Evolutionary conservation across 495 filamentous ascomycete genomes (phyloP), one percentile per base, ranked within the genome.

Genomic region (Aspergillus homomorphus): DNA sequence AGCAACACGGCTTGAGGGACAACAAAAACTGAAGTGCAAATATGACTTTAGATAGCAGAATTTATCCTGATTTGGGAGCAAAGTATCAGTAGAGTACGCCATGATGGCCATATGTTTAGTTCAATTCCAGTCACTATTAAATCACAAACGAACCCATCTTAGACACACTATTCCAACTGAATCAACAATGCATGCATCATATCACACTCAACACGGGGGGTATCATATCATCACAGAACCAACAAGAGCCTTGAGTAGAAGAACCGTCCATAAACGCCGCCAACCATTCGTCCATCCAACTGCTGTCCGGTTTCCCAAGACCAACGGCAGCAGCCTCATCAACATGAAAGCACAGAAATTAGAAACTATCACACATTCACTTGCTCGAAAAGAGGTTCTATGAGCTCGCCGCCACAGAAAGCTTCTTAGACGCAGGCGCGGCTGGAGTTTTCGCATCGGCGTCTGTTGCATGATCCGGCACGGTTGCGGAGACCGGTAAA

Each of bases 341-440:
- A 38, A 38, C 33, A 38, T 12, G 33, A 12, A 14, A n/a, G n/a
- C 4, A 38, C 4, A 38, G 10, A 38, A 38, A 12, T 38, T 2
- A 5, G 33, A 38, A 38, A 10, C 10, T 2, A 38, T 38, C 4
- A 38, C 33, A 5, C 33, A 9, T 38, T 38, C 33, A 12, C 12
- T 41, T 22, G 45, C 45, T 45, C 45, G 52, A 45, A 5, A 45
- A 38, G 0, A 26, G 46, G 21, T 5, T 24, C 51, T 54, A 67
- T n/a, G 59, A 66, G 38, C 53, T 60, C 9, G 62, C 59, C 22
- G 60, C 51, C 10, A 69, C 56, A 1, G 63, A 41, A 20, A 63
- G 55, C 51, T 75, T 77, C 46, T 64, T 70, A 1, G 62, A 45
- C 22, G 59, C 61, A 43, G 66, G 63, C 5, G 67, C 33, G 4